Percentiles rank a stretch among this genome's conserved stretches.
Evolutionary conservation across 805 yeast species (phyloP).

Genomic region (Cyberlindnera suaveolens): DNA sequence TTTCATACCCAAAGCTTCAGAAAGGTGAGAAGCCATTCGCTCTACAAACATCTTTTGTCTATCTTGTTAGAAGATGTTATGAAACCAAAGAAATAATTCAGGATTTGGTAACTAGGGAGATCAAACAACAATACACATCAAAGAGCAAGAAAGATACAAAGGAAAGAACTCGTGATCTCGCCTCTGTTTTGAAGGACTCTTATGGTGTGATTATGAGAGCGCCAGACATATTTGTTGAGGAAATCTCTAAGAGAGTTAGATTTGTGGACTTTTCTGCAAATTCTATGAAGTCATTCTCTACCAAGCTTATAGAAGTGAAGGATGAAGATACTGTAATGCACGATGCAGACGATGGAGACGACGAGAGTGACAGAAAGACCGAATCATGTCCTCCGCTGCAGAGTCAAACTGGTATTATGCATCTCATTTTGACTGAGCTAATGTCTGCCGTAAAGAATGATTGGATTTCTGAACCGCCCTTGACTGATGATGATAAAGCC

Average conservation of each 20-base stretch:
- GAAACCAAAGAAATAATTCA: constrained; percentile 51
- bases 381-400: constrained; percentile 6
- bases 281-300: constrained; percentile 24
- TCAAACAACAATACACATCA: constrained; percentile 37
- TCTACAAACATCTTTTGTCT: constrained; percentile 43
- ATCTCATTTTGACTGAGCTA: constrained; percentile 56
- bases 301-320: constrained; percentile 12
- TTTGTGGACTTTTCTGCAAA: constrained; percentile 38
- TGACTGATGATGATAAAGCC: constrained; percentile 22
- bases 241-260: constrained; percentile 35
- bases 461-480: constrained; percentile 33
- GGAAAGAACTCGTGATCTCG: constrained; percentile 38
- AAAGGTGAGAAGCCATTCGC: constrained; percentile 31
- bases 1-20: constrained; percentile 27
- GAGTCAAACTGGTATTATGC: constrained; percentile 53
- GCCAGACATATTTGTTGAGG: constrained; percentile 42
- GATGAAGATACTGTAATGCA: constrained; percentile 20
- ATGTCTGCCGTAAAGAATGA: constrained; percentile 41
- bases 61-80: constrained; percentile 61
- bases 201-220: constrained; percentile 40
- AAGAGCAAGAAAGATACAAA: constrained; percentile 24
- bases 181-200: constrained; percentile 42
- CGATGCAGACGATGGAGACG: constrained; percentile 12
- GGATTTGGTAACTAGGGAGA: constrained; percentile 43
- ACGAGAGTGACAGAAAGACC: not conserved